A percentile compares a stretch with the other conserved stretches of the same genome.
These are phyloP conservation scores for Kodamaea derodonti DNA, from an alignment of 1,139 yeast species.

Conservation along the genomic window DNA sequence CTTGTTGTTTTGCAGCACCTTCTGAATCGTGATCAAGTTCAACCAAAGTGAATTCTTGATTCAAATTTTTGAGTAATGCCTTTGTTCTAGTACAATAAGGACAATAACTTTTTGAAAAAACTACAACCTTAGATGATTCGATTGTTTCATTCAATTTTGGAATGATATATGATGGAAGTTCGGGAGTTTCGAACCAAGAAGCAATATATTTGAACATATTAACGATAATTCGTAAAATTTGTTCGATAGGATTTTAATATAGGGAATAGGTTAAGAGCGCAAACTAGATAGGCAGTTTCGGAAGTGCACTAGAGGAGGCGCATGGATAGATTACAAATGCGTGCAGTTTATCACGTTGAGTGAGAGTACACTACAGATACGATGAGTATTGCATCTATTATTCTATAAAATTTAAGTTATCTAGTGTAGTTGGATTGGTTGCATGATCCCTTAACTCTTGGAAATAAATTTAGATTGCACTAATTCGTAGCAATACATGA, in stretches of 20 bases:
- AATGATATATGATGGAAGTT: conserved; percentile 16
- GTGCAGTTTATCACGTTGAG: too few species aligned
- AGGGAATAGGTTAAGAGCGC: too few species aligned
- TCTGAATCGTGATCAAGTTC: conserved; percentile 20
- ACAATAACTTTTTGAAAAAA: conserved; percentile 26
- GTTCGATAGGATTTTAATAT: too few species aligned
- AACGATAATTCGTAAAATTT: not conserved
- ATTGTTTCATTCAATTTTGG: conserved; percentile 18
- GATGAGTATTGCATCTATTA: too few species aligned
- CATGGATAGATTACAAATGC: too few species aligned
- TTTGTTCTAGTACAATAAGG: conserved; percentile 27
- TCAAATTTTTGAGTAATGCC: conserved; percentile 13
- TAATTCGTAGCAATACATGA: too few species aligned
- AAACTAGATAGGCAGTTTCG: too few species aligned
- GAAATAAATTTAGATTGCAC: too few species aligned
- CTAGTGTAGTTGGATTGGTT: too few species aligned
- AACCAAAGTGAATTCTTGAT: conserved; percentile 16
- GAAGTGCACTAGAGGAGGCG: not conserved
- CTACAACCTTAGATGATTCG: conserved; percentile 18
- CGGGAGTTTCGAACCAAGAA: conserved; percentile 11
- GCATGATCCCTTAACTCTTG: too few species aligned
- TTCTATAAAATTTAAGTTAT: too few species aligned
- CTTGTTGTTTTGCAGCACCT: conserved; percentile 16
- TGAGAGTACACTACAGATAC: too few species aligned
- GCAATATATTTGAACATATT: conserved; percentile 10